Evolutionary conservation across 2,329 filamentous ascomycete species (phyloP), one percentile per base, ranked within the genome.

Genomic region (Ceratocystis eucalypticola): DNA sequence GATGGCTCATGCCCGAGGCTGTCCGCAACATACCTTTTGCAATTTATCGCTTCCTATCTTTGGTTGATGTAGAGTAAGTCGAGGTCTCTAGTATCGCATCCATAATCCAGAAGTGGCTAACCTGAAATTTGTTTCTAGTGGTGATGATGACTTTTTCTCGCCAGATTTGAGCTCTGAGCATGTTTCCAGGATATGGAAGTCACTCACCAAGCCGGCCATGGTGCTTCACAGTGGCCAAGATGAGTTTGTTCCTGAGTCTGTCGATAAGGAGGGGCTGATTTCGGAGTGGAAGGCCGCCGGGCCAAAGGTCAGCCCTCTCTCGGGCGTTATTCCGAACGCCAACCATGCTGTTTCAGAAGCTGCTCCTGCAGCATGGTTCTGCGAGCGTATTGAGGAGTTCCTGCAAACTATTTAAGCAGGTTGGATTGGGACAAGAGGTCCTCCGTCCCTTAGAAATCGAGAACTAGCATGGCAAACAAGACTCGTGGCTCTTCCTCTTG

Each of bases 121-220:
- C 15, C 12, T n/a, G 44, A 25, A 28, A 37, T 48, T 2, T 66
- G 28, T 30, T 63, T 61, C 6, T 61, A 83, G 84, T 5, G 88
- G 87, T 7, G 87, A 89, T 67, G 92, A 96, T 73, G 92, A 96
- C 73, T 90, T 88, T 72, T 96, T 96, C 76, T 91, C 88, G 17
- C 86, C 84, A 1, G 88, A 94, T 72, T 76, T 94, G n/a, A 74
- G 77, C 0, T 76, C 80, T 44, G 78, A 82, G 41, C 77, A 79
- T 20, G 77, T 91, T 5, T 72, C 75, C 28, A 73, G 73, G 12
- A 87, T 86, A 17, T 96, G 93, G 81, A 82, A 85, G 3, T 76
- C 76, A 62, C 77, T 90, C 66, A 76, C 77, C 53, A 80, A 82
- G 64, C 82, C 84, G 1, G 74, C 90, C 0, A 76, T 88, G 69